Evolutionary conservation across 208 protist genomes (phyloP).

Genomic region (Trypanosoma cruzi): DNA sequence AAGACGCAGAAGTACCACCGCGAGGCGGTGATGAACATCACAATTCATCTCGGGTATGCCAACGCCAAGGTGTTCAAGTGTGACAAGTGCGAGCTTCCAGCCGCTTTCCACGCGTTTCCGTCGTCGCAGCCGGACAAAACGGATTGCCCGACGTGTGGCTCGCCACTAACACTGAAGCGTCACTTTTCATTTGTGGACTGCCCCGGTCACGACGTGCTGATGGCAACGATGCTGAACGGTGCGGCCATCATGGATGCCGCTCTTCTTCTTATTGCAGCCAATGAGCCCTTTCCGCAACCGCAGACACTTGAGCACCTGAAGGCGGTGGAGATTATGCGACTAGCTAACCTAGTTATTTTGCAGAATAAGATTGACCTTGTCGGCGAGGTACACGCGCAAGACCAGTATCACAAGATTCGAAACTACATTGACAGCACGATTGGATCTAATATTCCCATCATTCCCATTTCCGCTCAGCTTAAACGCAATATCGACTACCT

Average conservation of each 20-base stretch:
- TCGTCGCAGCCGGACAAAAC: slow-evolving; percentile 91
- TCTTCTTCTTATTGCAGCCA: slow-evolving; percentile 99
- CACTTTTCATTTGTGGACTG: slow-evolving; percentile 99
- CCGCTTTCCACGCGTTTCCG: slow-evolving; percentile 93
- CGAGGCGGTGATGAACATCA: slow-evolving; percentile 99
- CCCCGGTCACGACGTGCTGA: slow-evolving; percentile 99
- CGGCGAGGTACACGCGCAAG: slow-evolving; percentile 92
- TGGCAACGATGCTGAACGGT: slow-evolving; percentile 99
- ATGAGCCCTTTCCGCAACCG: slow-evolving; percentile 98
- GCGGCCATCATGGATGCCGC: slow-evolving; percentile 99
- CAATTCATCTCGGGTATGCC: slow-evolving; percentile 99
- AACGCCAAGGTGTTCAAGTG: slow-evolving; percentile 99
- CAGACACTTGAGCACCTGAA: slow-evolving; percentile 98
- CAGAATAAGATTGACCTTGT: slow-evolving; percentile 99
- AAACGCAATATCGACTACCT: slow-evolving; percentile 99
- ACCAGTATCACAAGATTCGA: slow-evolving; percentile 97
- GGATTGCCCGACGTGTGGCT: slow-evolving; percentile 68
- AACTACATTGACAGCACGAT: slow-evolving; percentile 91
- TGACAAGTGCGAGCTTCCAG: slow-evolving; percentile 87
- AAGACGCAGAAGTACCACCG: slow-evolving; percentile 99
- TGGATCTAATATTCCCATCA: slow-evolving; percentile 96
- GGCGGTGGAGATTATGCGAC: slow-evolving; percentile 99
- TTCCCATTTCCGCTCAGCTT: slow-evolving; percentile 99
- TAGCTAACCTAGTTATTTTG: slow-evolving; percentile 98
- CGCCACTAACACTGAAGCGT: slow-evolving; percentile 75